phyloP scores from a whole-genome alignment of 768 basidiomycete species.

The Auriscalpium vulgare region DNA sequence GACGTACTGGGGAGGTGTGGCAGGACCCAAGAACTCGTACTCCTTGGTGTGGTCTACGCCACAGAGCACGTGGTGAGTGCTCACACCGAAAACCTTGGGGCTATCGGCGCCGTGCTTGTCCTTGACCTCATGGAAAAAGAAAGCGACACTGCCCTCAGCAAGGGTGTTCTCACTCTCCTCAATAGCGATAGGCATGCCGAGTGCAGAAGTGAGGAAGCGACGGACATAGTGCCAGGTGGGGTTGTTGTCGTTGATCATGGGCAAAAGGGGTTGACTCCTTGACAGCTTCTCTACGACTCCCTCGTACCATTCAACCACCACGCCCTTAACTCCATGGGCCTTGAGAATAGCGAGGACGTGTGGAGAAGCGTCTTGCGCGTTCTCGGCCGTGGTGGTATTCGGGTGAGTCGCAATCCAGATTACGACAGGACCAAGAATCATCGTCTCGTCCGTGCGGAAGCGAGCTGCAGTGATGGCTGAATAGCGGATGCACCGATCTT shows the following conservation, averaged over 20 bases:
- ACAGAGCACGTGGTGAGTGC: constrained; percentile 22
- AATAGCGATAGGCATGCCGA: not conserved
- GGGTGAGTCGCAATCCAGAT: constrained; percentile 4
- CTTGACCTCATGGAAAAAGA: constrained; percentile 19
- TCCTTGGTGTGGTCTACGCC: constrained; percentile 18
- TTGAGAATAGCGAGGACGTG: constrained; percentile 1
- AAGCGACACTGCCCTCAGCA: not conserved
- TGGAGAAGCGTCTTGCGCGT: constrained; percentile 2
- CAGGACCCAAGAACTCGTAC: constrained; percentile 6
- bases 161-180: not conserved
- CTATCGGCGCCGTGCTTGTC: constrained; percentile 20
- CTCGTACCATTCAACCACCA: constrained; percentile 8
- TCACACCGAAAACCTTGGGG: constrained; percentile 21
- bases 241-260: constrained; percentile 4
- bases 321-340: constrained; percentile 1
- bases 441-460: constrained; percentile 3
- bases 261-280: not conserved
- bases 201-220: not conserved
- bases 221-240: constrained; percentile 9
- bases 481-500: not conserved
- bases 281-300: not conserved
- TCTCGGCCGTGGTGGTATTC: constrained; percentile 2
- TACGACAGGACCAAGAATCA: constrained; percentile 6
- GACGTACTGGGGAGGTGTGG: constrained; percentile 15
- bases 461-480: constrained; percentile 3